Base-by-base conservation (phyloP, 129 eudicot genomes). In the Flaveria sonorensis region DNA sequence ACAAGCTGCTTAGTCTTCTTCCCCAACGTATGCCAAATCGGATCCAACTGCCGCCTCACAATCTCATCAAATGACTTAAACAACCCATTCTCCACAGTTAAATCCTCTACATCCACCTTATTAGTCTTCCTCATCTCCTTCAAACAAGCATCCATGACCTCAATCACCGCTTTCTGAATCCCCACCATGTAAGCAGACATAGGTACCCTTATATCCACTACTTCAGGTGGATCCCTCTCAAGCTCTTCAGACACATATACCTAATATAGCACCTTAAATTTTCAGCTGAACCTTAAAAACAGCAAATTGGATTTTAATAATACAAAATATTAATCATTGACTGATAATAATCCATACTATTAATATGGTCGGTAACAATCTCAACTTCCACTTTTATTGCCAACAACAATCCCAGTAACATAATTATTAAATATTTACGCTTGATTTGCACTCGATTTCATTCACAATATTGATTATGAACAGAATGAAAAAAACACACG, bases 51-150 rank as follows among this genome's bases (percentile, higher is more conserved):
- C 57, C 92, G 79, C 77, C 96, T 87, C 60, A 91, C 87, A 79
- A 94, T 94, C 90, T 91, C 99, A 82, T 94, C 99, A 86, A 95
- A 91, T 3, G 97, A 91, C 89, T 95, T 95, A 59, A 91, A 95
- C 86, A 95, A 87, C 2, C 97, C 92, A 66, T 90, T 95, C 82
- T 91, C 99, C 15, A 95, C 97, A 6, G 97, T 95, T 80, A 95
- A 82, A 80, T 95, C 99, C 75, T 91, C 99, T 69, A 91, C 92
- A 53, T 95, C 99, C 75, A 95, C 99, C 89, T 91, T 95, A 72
- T 91, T 91, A 40, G 96, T 95, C 86, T 89, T 95, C 92, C 94
- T 82, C 97, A 95, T 91, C 87, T 95, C 99, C 87, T 91, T 95
- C 84, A 95, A 84, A 80, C 99, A 95, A 42, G 96, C 97, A 83